Evolutionary conservation across 2,329 filamentous ascomycete genomes (phyloP).

Genomic region (Parastagonospora nodorum): DNA sequence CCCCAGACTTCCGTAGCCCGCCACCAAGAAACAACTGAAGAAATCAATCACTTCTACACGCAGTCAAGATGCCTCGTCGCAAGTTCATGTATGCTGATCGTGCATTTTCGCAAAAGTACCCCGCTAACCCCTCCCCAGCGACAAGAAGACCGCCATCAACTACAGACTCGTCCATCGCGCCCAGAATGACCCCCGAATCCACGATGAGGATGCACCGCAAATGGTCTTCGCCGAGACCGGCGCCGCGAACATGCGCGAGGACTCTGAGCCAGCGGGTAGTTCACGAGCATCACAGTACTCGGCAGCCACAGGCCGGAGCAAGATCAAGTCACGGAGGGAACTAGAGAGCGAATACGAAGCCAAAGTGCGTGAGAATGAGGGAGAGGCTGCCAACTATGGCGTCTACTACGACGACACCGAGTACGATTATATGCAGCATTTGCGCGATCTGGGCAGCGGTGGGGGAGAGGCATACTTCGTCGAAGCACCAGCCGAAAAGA

Average conservation of each 20-base stretch:
- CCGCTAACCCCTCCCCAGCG: slow-evolving; percentile 53
- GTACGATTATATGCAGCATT: slow-evolving; percentile 99
- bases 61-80: slow-evolving; percentile 69
- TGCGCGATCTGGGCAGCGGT: slow-evolving; percentile 76
- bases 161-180: slow-evolving; percentile 94
- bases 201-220: slow-evolving; percentile 85
- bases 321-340: slow-evolving; percentile 73
- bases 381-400: slow-evolving; percentile 91
- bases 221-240: slow-evolving; percentile 82
- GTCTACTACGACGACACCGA: slow-evolving; percentile 93
- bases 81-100: slow-evolving; percentile 69
- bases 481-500: slow-evolving; percentile 69
- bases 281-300: slow-evolving; percentile 52
- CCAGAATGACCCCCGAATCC: slow-evolving; percentile 95
- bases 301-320: slow-evolving; percentile 48
- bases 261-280: slow-evolving; percentile 51
- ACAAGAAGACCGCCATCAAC: slow-evolving; percentile 92
- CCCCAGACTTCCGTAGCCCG: slow-evolving; percentile 24
- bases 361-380: slow-evolving; percentile 82
- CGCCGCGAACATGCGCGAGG: slow-evolving; percentile 45
- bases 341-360: slow-evolving; percentile 75
- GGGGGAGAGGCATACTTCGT: slow-evolving; percentile 80
- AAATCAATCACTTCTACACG: neutral
- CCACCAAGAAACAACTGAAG: slow-evolving; percentile 8
- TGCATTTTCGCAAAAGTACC: slow-evolving; percentile 12